A percentile compares a stretch with the other conserved stretches of the same genome.
Evolutionary conservation across 257 asterid genomes (phyloP).

Genomic region (Agastache rugosa): DNA sequence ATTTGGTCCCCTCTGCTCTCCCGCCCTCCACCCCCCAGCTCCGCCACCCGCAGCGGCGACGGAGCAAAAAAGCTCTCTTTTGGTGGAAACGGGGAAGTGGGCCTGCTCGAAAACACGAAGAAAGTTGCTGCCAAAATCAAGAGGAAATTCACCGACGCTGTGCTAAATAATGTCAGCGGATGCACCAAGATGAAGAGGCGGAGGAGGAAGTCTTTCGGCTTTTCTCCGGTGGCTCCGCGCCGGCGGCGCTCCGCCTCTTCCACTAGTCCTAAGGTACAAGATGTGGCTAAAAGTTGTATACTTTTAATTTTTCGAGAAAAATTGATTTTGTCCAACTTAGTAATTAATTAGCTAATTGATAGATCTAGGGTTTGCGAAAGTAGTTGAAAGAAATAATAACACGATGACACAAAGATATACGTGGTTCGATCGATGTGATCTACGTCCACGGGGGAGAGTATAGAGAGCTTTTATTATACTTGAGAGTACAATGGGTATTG

Average conservation of each 20-base stretch:
- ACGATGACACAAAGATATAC: too few relatives aligned
- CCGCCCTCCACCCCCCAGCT: slow-evolving; percentile 38
- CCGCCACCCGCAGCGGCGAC: slow-evolving; percentile 28
- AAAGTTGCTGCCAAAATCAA: slow-evolving; percentile 53
- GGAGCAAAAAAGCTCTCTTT: slow-evolving; percentile 47
- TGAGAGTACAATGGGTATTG: too few relatives aligned
- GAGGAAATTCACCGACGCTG: slow-evolving; percentile 56
- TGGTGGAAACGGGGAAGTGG: slow-evolving; percentile 36
- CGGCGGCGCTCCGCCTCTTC: slow-evolving; percentile 45
- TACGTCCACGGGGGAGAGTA: too few relatives aligned
- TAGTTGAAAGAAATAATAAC: too few relatives aligned
- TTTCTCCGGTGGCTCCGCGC: slow-evolving; percentile 47
- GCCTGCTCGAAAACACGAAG: slow-evolving; percentile 51
- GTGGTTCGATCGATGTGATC: too few relatives aligned
- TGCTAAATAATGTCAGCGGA: slow-evolving; percentile 44
- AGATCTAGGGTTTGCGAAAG: too few relatives aligned
- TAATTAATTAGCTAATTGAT: neutral
- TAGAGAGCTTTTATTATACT: too few relatives aligned
- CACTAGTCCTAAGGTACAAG: slow-evolving; percentile 59
- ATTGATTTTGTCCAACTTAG: too few relatives aligned
- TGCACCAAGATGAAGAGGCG: slow-evolving; percentile 53
- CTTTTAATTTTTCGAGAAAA: too few relatives aligned
- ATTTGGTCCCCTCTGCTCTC: slow-evolving; percentile 91
- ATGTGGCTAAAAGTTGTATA: too few relatives aligned
- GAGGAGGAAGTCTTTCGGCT: slow-evolving; percentile 43